These are phyloP conservation scores for Crotalaria pallida DNA, from an alignment of 306 rosid genomes.

Conservation along the genomic window DNA sequence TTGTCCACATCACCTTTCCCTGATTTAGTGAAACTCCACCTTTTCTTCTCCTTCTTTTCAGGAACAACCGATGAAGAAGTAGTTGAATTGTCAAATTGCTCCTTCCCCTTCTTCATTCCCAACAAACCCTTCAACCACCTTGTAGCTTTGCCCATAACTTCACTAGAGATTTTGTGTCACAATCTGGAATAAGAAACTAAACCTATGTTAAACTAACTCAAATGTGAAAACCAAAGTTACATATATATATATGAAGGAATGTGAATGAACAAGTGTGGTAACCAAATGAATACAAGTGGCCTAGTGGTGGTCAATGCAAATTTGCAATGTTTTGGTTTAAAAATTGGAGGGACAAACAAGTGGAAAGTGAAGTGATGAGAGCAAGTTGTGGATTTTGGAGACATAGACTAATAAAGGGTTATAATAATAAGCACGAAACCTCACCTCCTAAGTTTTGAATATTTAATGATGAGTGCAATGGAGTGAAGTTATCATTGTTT, in stretches of 20 bases:
- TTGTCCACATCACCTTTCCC: conserved; percentile 30
- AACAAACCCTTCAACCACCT: conserved; percentile 82
- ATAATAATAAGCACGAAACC: conserved; percentile 21
- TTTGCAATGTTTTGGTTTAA: background rate
- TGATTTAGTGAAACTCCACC: conserved; percentile 59
- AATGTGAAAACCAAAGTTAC: conserved; percentile 13
- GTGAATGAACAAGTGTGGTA: background rate
- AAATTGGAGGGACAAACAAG: conserved; percentile 1
- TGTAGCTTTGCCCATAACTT: conserved; percentile 52
- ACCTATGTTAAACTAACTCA: conserved; percentile 19
- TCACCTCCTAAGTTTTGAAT: background rate
- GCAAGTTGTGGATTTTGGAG: conserved; percentile 30
- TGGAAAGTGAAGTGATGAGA: conserved; percentile 40
- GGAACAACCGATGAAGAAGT: conserved; percentile 1
- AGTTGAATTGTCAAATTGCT: conserved; percentile 20
- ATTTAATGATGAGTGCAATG: too few relatives aligned
- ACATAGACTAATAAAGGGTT: conserved; percentile 30
- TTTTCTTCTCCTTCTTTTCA: conserved; percentile 49
- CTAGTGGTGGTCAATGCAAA: background rate
- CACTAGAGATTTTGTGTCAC: conserved; percentile 5
- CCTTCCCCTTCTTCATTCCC: conserved; percentile 83
- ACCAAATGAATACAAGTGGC: conserved; percentile 15
- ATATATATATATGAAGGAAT: background rate
- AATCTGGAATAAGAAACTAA: conserved; percentile 18
- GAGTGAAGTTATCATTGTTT: too few relatives aligned